phyloP scores from a whole-genome alignment of 331 rosid species.

The Phaseolus coccineus region DNA sequence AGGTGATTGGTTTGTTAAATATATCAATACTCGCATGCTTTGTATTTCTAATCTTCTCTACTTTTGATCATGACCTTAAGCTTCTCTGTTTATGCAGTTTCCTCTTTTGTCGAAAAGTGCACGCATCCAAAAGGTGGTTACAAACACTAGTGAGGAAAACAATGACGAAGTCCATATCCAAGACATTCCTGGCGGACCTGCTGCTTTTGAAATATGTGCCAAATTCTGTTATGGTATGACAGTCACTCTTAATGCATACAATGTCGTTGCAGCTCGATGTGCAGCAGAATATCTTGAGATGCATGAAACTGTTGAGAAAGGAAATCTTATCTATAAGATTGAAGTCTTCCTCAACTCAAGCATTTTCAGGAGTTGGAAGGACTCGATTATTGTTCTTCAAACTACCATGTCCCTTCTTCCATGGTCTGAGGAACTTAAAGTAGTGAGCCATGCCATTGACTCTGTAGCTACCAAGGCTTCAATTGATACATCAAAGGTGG shows the following conservation, averaged over 20 bases:
- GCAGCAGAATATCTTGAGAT: slow-evolving; percentile 95
- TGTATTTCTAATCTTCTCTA: neutral
- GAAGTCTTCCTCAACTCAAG: slow-evolving; percentile 94
- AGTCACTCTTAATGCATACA: slow-evolving; percentile 93
- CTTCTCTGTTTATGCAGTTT: slow-evolving; percentile 62
- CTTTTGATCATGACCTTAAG: slow-evolving; percentile 13
- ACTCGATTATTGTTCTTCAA: slow-evolving; percentile 91
- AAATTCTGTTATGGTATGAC: slow-evolving; percentile 94
- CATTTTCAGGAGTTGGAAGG: slow-evolving; percentile 95
- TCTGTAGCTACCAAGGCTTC: slow-evolving; percentile 93
- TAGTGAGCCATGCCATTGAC: slow-evolving; percentile 83
- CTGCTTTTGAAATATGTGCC: slow-evolving; percentile 92
- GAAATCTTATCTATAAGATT: slow-evolving; percentile 90
- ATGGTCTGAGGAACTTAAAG: slow-evolving; percentile 90
- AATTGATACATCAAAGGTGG: slow-evolving; percentile 84
- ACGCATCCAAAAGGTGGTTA: slow-evolving; percentile 73
- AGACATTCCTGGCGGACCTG: slow-evolving; percentile 94
- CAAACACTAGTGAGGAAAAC: slow-evolving; percentile 61
- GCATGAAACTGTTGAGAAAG: slow-evolving; percentile 89
- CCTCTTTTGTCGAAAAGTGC: slow-evolving; percentile 92
- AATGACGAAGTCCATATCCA: slow-evolving; percentile 68
- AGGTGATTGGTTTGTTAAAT: neutral
- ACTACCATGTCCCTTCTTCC: slow-evolving; percentile 84
- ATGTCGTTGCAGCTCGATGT: slow-evolving; percentile 87
- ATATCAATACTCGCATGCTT: neutral